These are phyloP conservation scores for Suhomyces canberraensis DNA, from an alignment of 805 yeast genomes.

Conservation along the genomic window DNA sequence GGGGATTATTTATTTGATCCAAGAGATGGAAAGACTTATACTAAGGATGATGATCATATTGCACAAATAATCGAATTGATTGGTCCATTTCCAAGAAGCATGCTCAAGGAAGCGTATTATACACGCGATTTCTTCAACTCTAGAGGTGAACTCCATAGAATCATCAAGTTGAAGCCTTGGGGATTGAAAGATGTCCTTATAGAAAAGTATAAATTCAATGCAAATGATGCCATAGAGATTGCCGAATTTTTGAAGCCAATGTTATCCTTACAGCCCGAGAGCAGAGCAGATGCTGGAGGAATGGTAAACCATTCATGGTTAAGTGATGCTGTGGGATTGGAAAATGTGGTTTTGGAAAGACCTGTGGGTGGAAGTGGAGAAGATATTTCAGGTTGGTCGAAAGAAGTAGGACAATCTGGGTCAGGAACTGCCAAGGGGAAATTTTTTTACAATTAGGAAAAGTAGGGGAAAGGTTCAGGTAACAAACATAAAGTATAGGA, in stretches of 20 bases:
- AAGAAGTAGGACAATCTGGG: constrained; percentile 36
- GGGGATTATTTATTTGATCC: constrained; percentile 97
- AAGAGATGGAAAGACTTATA: constrained; percentile 65
- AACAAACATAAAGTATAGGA: too few species aligned
- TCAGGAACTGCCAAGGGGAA: not conserved
- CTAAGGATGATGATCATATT: constrained; percentile 92
- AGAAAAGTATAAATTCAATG: constrained; percentile 79
- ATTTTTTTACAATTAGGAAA: not conserved
- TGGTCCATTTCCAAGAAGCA: constrained; percentile 61
- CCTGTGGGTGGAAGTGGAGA: constrained; percentile 77
- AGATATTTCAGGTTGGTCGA: constrained; percentile 89
- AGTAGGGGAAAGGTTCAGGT: too few species aligned
- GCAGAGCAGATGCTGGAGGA: constrained; percentile 94
- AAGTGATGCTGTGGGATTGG: constrained; percentile 73
- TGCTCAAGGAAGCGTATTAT: constrained; percentile 59
- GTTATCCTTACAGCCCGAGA: constrained; percentile 74
- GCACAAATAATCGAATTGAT: constrained; percentile 89
- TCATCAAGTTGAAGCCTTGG: constrained; percentile 86
- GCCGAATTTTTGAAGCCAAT: constrained; percentile 80
- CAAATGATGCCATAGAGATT: constrained; percentile 66
- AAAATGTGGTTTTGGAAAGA: constrained; percentile 66
- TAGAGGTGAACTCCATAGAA: constrained; percentile 70
- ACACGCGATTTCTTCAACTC: constrained; percentile 62
- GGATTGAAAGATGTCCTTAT: constrained; percentile 72
- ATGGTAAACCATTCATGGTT: constrained; percentile 86